Base-by-base conservation (phyloP, 176 grass and related monocot genomes). In the Eragrostis curvula region DNA sequence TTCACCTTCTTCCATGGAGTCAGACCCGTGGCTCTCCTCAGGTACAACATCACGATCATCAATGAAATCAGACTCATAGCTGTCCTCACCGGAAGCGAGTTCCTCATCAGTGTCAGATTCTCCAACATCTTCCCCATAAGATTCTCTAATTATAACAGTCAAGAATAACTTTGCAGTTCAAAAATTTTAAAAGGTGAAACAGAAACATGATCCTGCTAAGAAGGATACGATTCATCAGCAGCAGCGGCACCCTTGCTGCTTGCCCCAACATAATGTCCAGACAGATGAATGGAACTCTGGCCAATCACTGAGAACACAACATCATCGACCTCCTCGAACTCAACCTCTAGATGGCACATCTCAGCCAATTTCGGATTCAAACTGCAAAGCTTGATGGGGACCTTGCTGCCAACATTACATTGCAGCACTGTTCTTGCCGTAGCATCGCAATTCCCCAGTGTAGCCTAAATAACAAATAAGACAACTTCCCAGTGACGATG, bases 21-120 rank as follows among this genome's bases (percentile, higher is more conserved):
- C 83, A 73, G 89, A 92, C 67, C 88, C 77, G 48, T 84, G 87
- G 49, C 86, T 80, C 46, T 89, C 82, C 66, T 91, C 87, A 7
- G 73, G 21, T 23, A 30, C 25, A 76, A 75, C 59, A 1, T 88
- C 95, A 82, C 62, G 86, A 67, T 98, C 96, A 91, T 98, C 88
- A 82, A 98, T 98, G 36, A 98, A 98, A 27, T 95, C 96, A 79
- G 92, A 95, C 74, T 98, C 96, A 72, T 98, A 98, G 30, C 94
- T 88, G 81, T 95, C 95, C 67, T 97, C 92, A 25, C 82, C 68
- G 6, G 7, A 58, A 23, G 50, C 82, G 70, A 65, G 89, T 70
- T 90, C 92, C 58, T 82, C 87, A 15, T 98, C 90, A 40, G 87
- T 90, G 57, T 90, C 85, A 8, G 90, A 88, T 36, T 90, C 72